These are phyloP conservation scores for Geotrichum candidum DNA, from an alignment of 1,139 yeast genomes.

Conservation along the genomic window DNA sequence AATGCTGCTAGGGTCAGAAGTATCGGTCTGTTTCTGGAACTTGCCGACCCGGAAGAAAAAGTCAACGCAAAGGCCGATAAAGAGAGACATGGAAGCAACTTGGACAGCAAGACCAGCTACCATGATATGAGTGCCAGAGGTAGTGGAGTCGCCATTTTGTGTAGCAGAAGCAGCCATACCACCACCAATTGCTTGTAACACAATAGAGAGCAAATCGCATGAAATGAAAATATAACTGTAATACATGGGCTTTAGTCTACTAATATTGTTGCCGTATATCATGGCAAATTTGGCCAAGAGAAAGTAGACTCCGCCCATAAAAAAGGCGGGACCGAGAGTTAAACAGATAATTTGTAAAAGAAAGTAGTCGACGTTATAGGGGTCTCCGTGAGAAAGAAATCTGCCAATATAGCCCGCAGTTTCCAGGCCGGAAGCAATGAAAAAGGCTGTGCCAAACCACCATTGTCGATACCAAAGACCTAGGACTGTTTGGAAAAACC, in stretches of 20 bases:
- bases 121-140: slow-evolving; percentile 66
- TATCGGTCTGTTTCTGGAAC: slow-evolving; percentile 19
- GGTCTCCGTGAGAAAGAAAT: slow-evolving; percentile 41
- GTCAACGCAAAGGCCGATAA: slow-evolving; percentile 51
- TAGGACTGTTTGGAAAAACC: slow-evolving; percentile 38
- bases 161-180: slow-evolving; percentile 64
- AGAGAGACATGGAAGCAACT: slow-evolving; percentile 64
- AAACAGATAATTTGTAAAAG: slow-evolving; percentile 63
- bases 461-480: slow-evolving; percentile 53
- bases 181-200: slow-evolving; percentile 78
- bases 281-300: slow-evolving; percentile 67
- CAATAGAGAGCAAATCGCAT: slow-evolving; percentile 61
- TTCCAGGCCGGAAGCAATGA: slow-evolving; percentile 58
- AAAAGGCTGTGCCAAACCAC: slow-evolving; percentile 66
- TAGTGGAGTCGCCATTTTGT: slow-evolving; percentile 35
- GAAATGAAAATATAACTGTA: slow-evolving; percentile 65
- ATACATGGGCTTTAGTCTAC: slow-evolving; percentile 65
- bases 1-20: slow-evolving; percentile 1
- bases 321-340: slow-evolving; percentile 81
- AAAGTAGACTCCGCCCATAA: slow-evolving; percentile 83
- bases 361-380: slow-evolving; percentile 41
- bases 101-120: slow-evolving; percentile 79
- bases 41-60: slow-evolving; percentile 47
- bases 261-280: slow-evolving; percentile 57
- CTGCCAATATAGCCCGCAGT: slow-evolving; percentile 68